Evolutionary conservation across 2,329 filamentous ascomycete genomes (phyloP).

Genomic region (Ophiocordyceps camponoti-leonardi): DNA sequence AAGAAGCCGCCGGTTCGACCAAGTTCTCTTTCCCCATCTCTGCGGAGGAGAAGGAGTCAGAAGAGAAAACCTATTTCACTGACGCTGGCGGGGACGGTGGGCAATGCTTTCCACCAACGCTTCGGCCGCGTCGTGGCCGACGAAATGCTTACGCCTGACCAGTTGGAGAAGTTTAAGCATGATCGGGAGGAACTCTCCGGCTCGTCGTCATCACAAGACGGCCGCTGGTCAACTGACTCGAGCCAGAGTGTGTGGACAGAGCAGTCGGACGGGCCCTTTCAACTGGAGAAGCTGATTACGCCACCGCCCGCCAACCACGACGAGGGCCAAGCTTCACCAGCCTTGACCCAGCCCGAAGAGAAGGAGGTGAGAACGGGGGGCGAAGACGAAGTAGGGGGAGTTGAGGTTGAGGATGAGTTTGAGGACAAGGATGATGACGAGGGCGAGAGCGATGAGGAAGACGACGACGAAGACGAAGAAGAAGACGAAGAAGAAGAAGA

Average conservation of each 20-base stretch:
- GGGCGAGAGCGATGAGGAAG: too few relatives aligned
- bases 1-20: not conserved
- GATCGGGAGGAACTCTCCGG: slow-evolving; percentile 11
- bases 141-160: slow-evolving; percentile 38
- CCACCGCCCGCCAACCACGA: slow-evolving; percentile 11
- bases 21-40: not conserved
- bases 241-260: slow-evolving; percentile 7
- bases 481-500: not conserved
- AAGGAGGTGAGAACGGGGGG: not conserved
- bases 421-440: too few relatives aligned
- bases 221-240: slow-evolving; percentile 9
- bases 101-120: slow-evolving; percentile 36
- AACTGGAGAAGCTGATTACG: slow-evolving; percentile 27
- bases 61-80: slow-evolving; percentile 19
- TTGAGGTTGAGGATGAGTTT: too few relatives aligned
- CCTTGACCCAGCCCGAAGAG: not conserved
- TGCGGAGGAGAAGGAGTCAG: not conserved
- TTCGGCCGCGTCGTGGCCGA: slow-evolving; percentile 39
- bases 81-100: slow-evolving; percentile 37
- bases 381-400: not conserved
- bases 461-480: not conserved
- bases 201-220: slow-evolving; percentile 2
- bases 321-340: too few relatives aligned
- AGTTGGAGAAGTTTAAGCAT: slow-evolving; percentile 27
- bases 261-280: slow-evolving; percentile 25